Percentiles rank a stretch among this genome's conserved stretches.
These are phyloP conservation scores for Fusarium sp. DNA, from an alignment of 2,329 filamentous ascomycete species.

Conservation along the genomic window DNA sequence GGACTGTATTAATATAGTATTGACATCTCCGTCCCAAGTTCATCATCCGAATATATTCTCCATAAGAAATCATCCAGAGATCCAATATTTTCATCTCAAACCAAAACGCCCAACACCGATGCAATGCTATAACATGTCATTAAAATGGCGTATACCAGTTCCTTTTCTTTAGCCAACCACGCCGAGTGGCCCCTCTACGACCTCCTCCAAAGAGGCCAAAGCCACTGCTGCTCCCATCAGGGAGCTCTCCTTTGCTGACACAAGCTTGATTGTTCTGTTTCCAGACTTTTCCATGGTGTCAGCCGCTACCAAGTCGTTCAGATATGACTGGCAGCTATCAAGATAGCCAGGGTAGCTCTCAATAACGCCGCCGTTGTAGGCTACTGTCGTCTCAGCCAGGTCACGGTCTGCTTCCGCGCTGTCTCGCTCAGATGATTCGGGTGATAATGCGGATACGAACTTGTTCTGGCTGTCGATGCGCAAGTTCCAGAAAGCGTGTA, in stretches of 20 bases:
- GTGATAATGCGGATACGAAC: constrained; percentile 43
- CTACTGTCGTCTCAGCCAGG: constrained; percentile 66
- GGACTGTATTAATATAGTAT: neutral
- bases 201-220: constrained; percentile 55
- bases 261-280: constrained; percentile 64
- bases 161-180: constrained; percentile 13
- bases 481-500: constrained; percentile 68
- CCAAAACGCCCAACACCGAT: constrained; percentile 21
- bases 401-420: constrained; percentile 62
- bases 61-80: neutral
- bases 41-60: neutral
- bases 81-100: neutral
- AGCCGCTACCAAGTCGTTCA: constrained; percentile 65
- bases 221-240: constrained; percentile 80
- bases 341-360: constrained; percentile 79
- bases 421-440: constrained; percentile 47
- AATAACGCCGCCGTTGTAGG: constrained; percentile 82
- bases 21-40: neutral
- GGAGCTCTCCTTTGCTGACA: constrained; percentile 77
- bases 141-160: neutral
- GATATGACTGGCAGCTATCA: constrained; percentile 66
- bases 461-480: constrained; percentile 58
- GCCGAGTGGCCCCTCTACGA: constrained; percentile 26
- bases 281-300: constrained; percentile 44
- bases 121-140: constrained; percentile 15